These are phyloP conservation scores for Echinochloa phyllopogon DNA, from an alignment of 176 grass and related monocot genomes.

Conservation along the genomic window DNA sequence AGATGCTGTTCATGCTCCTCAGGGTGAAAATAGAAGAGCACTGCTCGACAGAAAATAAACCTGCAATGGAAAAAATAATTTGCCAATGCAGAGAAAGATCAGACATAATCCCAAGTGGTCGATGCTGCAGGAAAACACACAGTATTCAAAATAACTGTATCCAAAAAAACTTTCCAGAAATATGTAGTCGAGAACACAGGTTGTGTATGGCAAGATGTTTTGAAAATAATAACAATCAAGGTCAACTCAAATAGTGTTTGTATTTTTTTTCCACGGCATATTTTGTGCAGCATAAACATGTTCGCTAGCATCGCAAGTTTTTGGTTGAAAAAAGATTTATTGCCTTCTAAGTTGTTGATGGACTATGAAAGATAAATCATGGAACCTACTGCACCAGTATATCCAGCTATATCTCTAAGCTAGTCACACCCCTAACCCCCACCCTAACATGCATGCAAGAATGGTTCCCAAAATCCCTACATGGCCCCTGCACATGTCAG, in stretches of 20 bases:
- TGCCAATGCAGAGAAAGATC: background rate
- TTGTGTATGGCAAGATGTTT: background rate
- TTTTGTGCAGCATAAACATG: background rate
- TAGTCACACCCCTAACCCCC: background rate
- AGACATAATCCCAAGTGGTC: background rate
- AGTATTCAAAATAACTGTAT: constrained; percentile 4
- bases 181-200: background rate
- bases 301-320: background rate
- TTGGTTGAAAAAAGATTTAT: background rate
- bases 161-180: background rate
- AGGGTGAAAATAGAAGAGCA: constrained; percentile 65
- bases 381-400: background rate
- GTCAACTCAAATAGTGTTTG: background rate
- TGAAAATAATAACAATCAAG: background rate
- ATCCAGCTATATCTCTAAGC: constrained; percentile 19
- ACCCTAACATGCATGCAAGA: background rate
- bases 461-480: constrained; percentile 1
- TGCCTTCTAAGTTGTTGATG: background rate
- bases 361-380: background rate
- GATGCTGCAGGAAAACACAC: background rate
- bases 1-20: constrained; percentile 51
- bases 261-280: background rate
- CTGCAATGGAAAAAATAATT: constrained; percentile 47
- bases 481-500: background rate
- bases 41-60: constrained; percentile 98